These are phyloP conservation scores for Phytophthora colocasiae DNA, from an alignment of 352 stramenopile genomes.

Conservation along the genomic window DNA sequence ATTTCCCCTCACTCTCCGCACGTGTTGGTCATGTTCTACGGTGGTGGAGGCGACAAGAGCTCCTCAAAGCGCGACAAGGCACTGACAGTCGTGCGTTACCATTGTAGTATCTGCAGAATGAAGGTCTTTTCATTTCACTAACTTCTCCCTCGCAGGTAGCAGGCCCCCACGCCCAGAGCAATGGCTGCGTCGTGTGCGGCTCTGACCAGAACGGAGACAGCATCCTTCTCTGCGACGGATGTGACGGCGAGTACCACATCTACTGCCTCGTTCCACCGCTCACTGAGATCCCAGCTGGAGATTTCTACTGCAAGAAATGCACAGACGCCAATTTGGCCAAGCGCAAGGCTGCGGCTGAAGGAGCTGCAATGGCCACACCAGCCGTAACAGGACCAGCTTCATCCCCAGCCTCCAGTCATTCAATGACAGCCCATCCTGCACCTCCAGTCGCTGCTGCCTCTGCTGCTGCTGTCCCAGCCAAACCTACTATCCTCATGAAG, in stretches of 20 bases:
- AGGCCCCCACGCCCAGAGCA: slow-evolving; percentile 40
- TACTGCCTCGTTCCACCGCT: slow-evolving; percentile 85
- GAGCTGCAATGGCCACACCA: not conserved
- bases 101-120: not conserved
- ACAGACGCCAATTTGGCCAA: slow-evolving; percentile 52
- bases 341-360: slow-evolving; percentile 45
- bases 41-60: slow-evolving; percentile 12
- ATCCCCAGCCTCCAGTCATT: not conserved
- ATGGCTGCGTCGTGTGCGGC: slow-evolving; percentile 75
- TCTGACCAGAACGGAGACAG: slow-evolving; percentile 78
- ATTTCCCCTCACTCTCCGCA: not conserved
- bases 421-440: not conserved
- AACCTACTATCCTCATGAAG: slow-evolving; percentile 52
- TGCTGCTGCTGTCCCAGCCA: slow-evolving; percentile 2
- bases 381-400: not conserved
- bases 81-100: slow-evolving; percentile 20
- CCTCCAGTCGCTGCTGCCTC: not conserved
- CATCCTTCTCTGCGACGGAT: slow-evolving; percentile 87
- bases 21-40: slow-evolving; percentile 24
- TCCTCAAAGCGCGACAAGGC: slow-evolving; percentile 29
- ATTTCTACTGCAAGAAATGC: slow-evolving; percentile 87
- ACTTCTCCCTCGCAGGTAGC: slow-evolving; percentile 23
- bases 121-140: not conserved
- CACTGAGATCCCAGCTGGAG: slow-evolving; percentile 70
- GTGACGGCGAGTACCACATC: slow-evolving; percentile 88